These are phyloP conservation scores for Boletus pseudo-olivaceus DNA, from an alignment of 768 basidiomycete species.

Conservation along the genomic window DNA sequence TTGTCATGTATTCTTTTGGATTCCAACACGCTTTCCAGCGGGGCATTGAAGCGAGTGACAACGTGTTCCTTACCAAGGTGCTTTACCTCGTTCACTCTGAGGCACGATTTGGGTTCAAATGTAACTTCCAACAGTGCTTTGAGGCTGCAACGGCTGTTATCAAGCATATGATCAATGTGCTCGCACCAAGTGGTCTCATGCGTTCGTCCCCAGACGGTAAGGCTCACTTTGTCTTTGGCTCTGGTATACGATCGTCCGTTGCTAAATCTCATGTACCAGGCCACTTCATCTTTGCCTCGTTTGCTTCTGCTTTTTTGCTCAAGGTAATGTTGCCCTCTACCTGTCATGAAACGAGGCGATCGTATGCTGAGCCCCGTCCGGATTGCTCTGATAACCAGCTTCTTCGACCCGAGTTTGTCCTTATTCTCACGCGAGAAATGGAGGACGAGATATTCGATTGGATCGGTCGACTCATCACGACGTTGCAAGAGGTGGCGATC, in stretches of 20 bases:
- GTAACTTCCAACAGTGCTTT: slow-evolving; percentile 43
- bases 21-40: slow-evolving; percentile 80
- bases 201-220: slow-evolving; percentile 75
- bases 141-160: slow-evolving; percentile 68
- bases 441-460: slow-evolving; percentile 70
- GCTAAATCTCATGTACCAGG: slow-evolving; percentile 34
- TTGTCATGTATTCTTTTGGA: slow-evolving; percentile 85
- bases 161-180: slow-evolving; percentile 56
- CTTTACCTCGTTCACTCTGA: not conserved
- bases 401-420: slow-evolving; percentile 70
- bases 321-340: slow-evolving; percentile 45
- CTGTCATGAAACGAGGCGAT: too few relatives aligned
- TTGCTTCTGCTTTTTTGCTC: slow-evolving; percentile 79
- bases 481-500: slow-evolving; percentile 69
- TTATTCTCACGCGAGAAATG: slow-evolving; percentile 52
- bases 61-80: slow-evolving; percentile 68
- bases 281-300: slow-evolving; percentile 75
- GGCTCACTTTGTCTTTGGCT: slow-evolving; percentile 2
- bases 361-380: not conserved
- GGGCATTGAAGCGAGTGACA: slow-evolving; percentile 58
- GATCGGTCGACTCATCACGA: slow-evolving; percentile 70
- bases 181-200: slow-evolving; percentile 73
- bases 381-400: slow-evolving; percentile 39
- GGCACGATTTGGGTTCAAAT: not conserved
- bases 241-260: not conserved